Evolutionary conservation across 2,329 filamentous ascomycete genomes (phyloP).

Genomic region (Chrysoporthe deuterocubensis): DNA sequence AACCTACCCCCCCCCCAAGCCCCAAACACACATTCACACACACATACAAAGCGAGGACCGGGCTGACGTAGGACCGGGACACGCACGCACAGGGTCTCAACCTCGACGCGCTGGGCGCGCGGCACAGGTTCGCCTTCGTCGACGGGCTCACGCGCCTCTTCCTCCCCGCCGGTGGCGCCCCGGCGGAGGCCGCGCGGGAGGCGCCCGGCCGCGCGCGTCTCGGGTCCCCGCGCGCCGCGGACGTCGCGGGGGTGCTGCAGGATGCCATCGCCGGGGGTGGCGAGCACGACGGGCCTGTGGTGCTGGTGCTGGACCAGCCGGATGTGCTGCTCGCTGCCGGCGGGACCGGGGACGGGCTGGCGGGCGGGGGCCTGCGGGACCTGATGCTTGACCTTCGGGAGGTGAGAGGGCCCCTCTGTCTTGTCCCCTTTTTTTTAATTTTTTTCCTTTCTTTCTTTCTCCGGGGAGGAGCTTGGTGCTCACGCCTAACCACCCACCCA

Average conservation of each 20-base stretch:
- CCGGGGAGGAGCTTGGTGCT: too few relatives aligned
- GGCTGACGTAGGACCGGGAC: too few relatives aligned
- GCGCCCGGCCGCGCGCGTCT: slow-evolving; percentile 32
- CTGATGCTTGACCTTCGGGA: slow-evolving; percentile 64
- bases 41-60: neutral
- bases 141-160: slow-evolving; percentile 73
- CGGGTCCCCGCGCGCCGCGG: slow-evolving; percentile 38
- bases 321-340: slow-evolving; percentile 66
- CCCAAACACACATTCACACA: neutral
- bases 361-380: slow-evolving; percentile 54
- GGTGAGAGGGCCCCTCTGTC: slow-evolving; percentile 47
- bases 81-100: slow-evolving; percentile 64
- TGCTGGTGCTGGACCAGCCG: slow-evolving; percentile 69
- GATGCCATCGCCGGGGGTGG: slow-evolving; percentile 41
- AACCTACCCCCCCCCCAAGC: too few relatives aligned
- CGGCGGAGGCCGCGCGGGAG: too few relatives aligned
- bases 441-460: slow-evolving; percentile 27
- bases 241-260: slow-evolving; percentile 44
- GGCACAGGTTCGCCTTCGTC: slow-evolving; percentile 70
- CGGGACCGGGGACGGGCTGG: slow-evolving; percentile 45
- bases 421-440: slow-evolving; percentile 26
- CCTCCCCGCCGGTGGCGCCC: slow-evolving; percentile 17
- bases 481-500: too few relatives aligned
- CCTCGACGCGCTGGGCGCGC: slow-evolving; percentile 61
- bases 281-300: slow-evolving; percentile 34